Evolutionary conservation across 371 early-diverging fungal species (phyloP).

Genomic region (Apophysomyces trapeziformis): DNA sequence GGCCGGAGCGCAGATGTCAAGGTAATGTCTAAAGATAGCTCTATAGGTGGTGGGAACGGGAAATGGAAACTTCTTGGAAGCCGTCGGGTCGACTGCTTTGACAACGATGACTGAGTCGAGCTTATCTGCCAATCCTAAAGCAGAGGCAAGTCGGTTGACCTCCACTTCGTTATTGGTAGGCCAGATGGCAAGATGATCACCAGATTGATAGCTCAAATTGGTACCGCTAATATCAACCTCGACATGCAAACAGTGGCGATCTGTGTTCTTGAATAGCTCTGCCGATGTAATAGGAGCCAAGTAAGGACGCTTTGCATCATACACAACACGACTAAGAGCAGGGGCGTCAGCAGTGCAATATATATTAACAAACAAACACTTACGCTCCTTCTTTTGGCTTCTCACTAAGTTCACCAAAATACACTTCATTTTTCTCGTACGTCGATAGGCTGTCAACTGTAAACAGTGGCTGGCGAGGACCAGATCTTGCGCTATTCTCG

Average conservation of each 20-base stretch:
- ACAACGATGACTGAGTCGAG: conserved; percentile 69
- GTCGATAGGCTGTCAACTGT: conserved; percentile 41
- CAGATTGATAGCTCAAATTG: conserved; percentile 84
- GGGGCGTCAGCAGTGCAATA: not conserved
- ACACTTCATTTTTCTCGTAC: conserved; percentile 48
- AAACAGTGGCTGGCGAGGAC: conserved; percentile 50
- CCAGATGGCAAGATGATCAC: conserved; percentile 96
- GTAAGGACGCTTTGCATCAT: conserved; percentile 85
- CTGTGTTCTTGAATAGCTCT: conserved; percentile 69
- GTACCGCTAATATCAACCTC: conserved; percentile 87
- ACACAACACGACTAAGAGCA: conserved; percentile 38
- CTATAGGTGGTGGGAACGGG: conserved; percentile 88
- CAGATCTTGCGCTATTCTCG: conserved; percentile 41
- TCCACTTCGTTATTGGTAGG: conserved; percentile 84
- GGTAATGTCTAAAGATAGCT: conserved; percentile 86
- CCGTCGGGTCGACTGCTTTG: conserved; percentile 65
- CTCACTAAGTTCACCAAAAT: conserved; percentile 65
- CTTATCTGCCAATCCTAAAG: conserved; percentile 67
- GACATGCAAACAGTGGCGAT: conserved; percentile 89
- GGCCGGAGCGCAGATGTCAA: conserved; percentile 82
- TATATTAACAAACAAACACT: conserved; percentile 2
- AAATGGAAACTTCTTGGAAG: conserved; percentile 81
- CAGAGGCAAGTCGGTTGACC: conserved; percentile 66
- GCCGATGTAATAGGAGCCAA: conserved; percentile 66
- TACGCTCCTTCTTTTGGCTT: conserved; percentile 32